phyloP scores from a whole-genome alignment of 1,284 basidiomycete genomes.

The Cryptococcus jaspeensis region DNA sequence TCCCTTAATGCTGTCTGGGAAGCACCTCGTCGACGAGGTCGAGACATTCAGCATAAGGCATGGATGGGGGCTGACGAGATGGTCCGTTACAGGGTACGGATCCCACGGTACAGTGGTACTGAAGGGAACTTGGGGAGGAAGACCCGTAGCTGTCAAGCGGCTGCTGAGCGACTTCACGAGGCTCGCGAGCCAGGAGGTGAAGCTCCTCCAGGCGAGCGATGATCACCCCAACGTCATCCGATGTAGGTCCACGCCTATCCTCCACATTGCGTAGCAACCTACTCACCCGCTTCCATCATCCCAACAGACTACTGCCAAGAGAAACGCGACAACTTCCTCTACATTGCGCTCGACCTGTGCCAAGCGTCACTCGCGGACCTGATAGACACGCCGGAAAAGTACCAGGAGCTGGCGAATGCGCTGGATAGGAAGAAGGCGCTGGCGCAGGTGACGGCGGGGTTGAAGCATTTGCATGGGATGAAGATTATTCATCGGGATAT shows the following conservation, averaged over 20 bases:
- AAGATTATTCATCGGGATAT: conserved; percentile 98
- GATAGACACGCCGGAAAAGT: conserved; percentile 71
- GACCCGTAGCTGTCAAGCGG: conserved; percentile 95
- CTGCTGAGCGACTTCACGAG: conserved; percentile 93
- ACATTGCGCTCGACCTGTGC: conserved; percentile 95
- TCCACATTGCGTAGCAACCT: no score
- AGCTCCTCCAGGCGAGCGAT: conserved; percentile 90
- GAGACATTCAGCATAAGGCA: no score
- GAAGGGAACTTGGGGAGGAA: conserved; percentile 88
- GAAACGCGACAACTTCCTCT: conserved; percentile 85
- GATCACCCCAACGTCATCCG: conserved; percentile 98
- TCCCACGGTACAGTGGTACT: conserved; percentile 96
- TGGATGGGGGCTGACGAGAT: neutral
- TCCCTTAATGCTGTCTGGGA: neutral
- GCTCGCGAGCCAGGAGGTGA: conserved; percentile 89
- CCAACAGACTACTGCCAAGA: conserved; percentile 87
- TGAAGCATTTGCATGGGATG: conserved; percentile 87
- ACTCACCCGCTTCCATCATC: neutral
- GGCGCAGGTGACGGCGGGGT: conserved; percentile 79
- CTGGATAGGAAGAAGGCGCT: conserved; percentile 88
- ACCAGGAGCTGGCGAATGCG: conserved; percentile 64
- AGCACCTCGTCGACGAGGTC: no score
- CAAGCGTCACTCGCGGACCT: conserved; percentile 92
- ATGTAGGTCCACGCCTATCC: conserved; percentile 49
- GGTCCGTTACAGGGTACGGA: conserved; percentile 69